Evolutionary conservation across 2,329 filamentous ascomycete genomes (phyloP), one percentile per base, ranked within the genome.

Genomic region (Macrophomina tecta): DNA sequence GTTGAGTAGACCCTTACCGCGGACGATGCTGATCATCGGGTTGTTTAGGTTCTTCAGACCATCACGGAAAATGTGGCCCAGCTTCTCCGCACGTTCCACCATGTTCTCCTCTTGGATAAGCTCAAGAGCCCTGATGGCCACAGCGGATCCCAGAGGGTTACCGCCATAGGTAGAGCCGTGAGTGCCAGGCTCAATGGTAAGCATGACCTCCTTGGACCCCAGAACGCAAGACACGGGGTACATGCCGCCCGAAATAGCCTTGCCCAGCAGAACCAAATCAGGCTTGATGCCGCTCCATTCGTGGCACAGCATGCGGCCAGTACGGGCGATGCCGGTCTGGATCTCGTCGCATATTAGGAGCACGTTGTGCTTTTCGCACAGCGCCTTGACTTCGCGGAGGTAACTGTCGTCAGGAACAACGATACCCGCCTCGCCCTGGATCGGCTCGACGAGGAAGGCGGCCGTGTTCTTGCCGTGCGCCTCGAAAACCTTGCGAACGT

Each of bases 141-240:
- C 92, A 46, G 95, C 95, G 73, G 93, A 98, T 30, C 94, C 95
- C 12, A 99, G 85, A 18, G 95, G 95, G 82, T 99, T 99, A 61
- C 95, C 95, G 69, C 95, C 95, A 76, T 98, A 99, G n/a, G 95
- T 99, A 49, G 93, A 97, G 58, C 95, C 95, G 81, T 99, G 95
- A 32, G 95, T 98, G 68, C 95, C 95, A 32, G 95, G 92, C 84
- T 99, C 95, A 70, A 99, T 86, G 9, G 94, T 95, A 71, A 97
- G 87, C 94, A 99, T 97, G 70, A 98, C 85, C 67, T 97, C 94
- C 81, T 91, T 93, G 74, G 89, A 89, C 69, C 91, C 90, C 63
- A 99, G 85, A 58, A 99, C 94, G 74, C 90, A 93, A 69, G 93
- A 97, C 67, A 99, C 95, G n/a, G 95, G 95, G 82, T 99, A 99